Percentiles rank a stretch among this genome's conserved stretches.
These are phyloP conservation scores for Narthecium ossifragum DNA, from an alignment of 106 monocot genomes.

Conservation along the genomic window DNA sequence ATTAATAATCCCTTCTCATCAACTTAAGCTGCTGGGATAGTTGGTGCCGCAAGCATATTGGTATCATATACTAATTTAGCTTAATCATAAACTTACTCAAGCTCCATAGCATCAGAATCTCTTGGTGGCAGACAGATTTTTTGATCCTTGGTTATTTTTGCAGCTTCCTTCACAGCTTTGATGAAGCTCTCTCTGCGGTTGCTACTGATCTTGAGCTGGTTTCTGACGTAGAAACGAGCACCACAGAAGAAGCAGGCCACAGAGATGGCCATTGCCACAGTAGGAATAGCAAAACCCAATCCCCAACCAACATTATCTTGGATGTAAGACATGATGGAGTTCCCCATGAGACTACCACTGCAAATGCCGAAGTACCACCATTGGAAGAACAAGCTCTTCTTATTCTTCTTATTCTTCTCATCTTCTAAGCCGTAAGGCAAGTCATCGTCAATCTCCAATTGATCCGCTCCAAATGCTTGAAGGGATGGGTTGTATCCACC, in stretches of 20 bases:
- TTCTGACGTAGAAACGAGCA: slow-evolving; percentile 42
- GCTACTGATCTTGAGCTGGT: slow-evolving; percentile 12
- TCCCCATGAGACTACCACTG: slow-evolving; percentile 79
- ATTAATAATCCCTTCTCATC: too few relatives aligned
- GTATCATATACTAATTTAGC: background rate
- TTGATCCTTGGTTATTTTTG: background rate
- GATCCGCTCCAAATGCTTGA: slow-evolving; percentile 98
- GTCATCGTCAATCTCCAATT: slow-evolving; percentile 44
- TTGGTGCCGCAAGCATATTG: too few relatives aligned
- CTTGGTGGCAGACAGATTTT: slow-evolving; percentile 23
- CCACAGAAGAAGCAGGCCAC: slow-evolving; percentile 46
- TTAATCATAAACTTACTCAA: slow-evolving; percentile 43
- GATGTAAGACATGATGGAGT: slow-evolving; percentile 76
- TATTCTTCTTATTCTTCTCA: slow-evolving; percentile 19
- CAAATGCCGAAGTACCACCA: slow-evolving; percentile 99
- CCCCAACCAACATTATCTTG: slow-evolving; percentile 84
- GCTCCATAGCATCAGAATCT: slow-evolving; percentile 32
- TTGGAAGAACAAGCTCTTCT: slow-evolving; percentile 79
- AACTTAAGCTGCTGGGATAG: too few relatives aligned
- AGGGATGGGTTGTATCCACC: slow-evolving; percentile 88
- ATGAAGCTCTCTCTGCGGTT: slow-evolving; percentile 18
- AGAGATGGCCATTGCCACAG: slow-evolving; percentile 55
- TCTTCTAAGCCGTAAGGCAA: slow-evolving; percentile 15
- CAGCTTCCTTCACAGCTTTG: slow-evolving; percentile 13
- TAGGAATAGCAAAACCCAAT: slow-evolving; percentile 70